These are phyloP conservation scores for Corymbia calophylla DNA, from an alignment of 441 rosid species.

Conservation along the genomic window DNA sequence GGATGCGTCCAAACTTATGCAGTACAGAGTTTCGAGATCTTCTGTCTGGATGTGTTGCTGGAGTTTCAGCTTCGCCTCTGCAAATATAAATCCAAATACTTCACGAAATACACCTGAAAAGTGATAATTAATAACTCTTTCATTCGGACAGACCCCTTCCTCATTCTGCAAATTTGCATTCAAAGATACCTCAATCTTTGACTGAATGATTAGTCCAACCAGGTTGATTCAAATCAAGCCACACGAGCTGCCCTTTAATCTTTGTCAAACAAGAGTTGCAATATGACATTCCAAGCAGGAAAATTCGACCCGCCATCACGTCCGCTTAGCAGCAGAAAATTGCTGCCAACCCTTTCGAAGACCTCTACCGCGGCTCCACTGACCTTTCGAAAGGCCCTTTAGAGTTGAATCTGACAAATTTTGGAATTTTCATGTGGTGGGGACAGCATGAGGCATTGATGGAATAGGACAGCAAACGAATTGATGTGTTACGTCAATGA, in stretches of 20 bases:
- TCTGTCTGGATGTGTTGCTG: neutral
- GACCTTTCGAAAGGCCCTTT: neutral
- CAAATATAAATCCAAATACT: neutral
- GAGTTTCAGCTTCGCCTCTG: neutral
- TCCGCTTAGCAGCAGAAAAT: neutral
- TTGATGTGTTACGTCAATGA: neutral
- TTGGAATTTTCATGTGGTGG: neutral
- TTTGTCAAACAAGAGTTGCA: neutral
- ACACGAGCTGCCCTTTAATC: neutral
- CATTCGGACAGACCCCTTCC: neutral
- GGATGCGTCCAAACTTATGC: neutral
- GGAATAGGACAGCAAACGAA: neutral
- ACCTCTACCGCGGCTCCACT: neutral
- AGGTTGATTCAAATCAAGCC: neutral
- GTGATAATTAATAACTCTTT: neutral
- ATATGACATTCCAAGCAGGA: neutral
- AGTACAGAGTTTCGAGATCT: neutral
- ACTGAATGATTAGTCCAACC: neutral
- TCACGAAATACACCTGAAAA: neutral
- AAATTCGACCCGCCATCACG: neutral
- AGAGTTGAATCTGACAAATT: neutral
- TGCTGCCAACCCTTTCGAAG: neutral
- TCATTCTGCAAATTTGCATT: neutral
- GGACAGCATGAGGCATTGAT: neutral
- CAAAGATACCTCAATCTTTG: neutral